Evolutionary conservation across 371 early-diverging fungal genomes (phyloP).

Genomic region (Smittium culicis): DNA sequence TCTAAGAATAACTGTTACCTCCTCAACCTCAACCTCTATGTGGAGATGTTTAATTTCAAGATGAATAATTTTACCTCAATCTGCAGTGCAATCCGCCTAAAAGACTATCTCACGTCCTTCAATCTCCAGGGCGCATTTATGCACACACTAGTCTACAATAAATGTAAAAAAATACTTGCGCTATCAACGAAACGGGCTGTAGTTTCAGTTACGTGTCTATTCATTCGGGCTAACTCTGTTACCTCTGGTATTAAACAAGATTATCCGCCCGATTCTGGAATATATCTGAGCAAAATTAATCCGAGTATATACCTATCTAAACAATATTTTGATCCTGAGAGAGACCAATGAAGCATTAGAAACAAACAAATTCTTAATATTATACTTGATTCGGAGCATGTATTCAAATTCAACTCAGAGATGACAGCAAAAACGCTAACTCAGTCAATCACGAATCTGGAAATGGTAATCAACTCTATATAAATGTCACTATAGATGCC

Average conservation of each 20-base stretch:
- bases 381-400: not conserved
- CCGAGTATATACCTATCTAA: slow-evolving; percentile 27
- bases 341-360: slow-evolving; percentile 7
- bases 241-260: slow-evolving; percentile 33
- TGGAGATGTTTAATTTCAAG: not conserved
- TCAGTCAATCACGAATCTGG: slow-evolving; percentile 28
- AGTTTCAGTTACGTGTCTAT: slow-evolving; percentile 27
- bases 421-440: slow-evolving; percentile 22
- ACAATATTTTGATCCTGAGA: slow-evolving; percentile 24
- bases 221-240: not conserved
- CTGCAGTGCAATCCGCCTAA: not conserved
- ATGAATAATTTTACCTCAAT: not conserved
- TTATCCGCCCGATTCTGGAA: slow-evolving; percentile 26
- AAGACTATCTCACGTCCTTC: not conserved
- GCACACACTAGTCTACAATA: not conserved
- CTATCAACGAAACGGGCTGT: slow-evolving; percentile 31
- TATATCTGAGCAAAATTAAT: slow-evolving; percentile 24
- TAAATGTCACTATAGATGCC: slow-evolving; percentile 1
- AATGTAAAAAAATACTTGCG: slow-evolving; percentile 11
- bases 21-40: not conserved
- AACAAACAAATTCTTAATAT: slow-evolving; percentile 16
- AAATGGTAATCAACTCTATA: slow-evolving; percentile 26
- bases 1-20: not conserved
- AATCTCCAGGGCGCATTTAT: not conserved
- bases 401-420: slow-evolving; percentile 6